Evolutionary conservation across 148 eudicot species (phyloP).

Genomic region (Dysphania ambrosioides): DNA sequence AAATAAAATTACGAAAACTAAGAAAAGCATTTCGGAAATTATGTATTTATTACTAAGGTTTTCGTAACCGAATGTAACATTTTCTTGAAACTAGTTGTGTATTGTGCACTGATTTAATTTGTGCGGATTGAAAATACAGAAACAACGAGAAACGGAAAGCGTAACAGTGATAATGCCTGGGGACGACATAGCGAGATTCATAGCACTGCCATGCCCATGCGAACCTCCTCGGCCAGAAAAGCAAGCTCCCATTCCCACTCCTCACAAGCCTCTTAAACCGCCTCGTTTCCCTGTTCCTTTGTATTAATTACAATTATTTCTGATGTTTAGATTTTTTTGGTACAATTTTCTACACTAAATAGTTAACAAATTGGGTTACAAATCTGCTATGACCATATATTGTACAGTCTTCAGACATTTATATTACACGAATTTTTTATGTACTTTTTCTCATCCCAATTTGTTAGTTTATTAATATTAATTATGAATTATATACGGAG

Average conservation of each 20-base stretch:
- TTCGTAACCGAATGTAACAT: no score
- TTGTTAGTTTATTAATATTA: not conserved
- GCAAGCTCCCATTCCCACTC: slow-evolving; percentile 21
- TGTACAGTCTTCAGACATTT: slow-evolving; percentile 6
- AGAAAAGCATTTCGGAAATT: no score
- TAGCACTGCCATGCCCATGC: slow-evolving; percentile 79
- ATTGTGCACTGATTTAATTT: not conserved
- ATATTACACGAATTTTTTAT: slow-evolving; percentile 1
- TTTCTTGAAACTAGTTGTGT: no score
- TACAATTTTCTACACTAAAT: not conserved
- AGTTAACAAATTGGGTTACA: slow-evolving; percentile 5
- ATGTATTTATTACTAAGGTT: no score
- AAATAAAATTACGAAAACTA: no score
- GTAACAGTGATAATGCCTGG: slow-evolving; percentile 78
- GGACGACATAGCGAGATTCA: slow-evolving; percentile 56
- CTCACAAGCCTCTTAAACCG: slow-evolving; percentile 45
- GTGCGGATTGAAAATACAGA: slow-evolving; percentile 12
- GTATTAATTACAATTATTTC: slow-evolving; percentile 17
- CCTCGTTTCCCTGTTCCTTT: slow-evolving; percentile 47
- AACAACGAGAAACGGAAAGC: slow-evolving; percentile 27
- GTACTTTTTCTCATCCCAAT: not conserved
- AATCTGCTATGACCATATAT: not conserved
- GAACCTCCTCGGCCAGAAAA: slow-evolving; percentile 42
- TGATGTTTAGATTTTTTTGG: not conserved
- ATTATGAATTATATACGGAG: no score